phyloP scores from a whole-genome alignment of 2,329 filamentous ascomycete species.

The Cordyceps cateniannulata region DNA sequence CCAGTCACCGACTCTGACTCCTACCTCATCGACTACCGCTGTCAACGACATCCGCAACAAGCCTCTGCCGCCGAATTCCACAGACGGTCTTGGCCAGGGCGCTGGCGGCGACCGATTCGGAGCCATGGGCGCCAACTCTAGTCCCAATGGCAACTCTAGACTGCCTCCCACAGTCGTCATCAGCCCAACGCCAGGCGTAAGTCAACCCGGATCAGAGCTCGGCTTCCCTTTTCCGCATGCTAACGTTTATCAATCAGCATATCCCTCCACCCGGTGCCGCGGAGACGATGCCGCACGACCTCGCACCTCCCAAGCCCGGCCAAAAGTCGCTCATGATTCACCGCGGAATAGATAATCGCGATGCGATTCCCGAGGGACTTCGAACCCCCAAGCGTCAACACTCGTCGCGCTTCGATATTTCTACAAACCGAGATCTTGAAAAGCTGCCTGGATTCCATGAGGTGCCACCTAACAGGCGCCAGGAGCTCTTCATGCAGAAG shows the following conservation, averaged over 20 bases:
- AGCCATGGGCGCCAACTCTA: constrained; percentile 26
- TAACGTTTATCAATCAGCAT: constrained; percentile 53
- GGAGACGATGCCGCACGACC: constrained; percentile 96
- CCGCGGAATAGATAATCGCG: constrained; percentile 81
- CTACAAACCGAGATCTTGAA: constrained; percentile 90
- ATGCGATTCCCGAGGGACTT: constrained; percentile 83
- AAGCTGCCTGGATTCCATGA: constrained; percentile 98
- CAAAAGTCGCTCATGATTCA: constrained; percentile 85
- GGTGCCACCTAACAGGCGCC: constrained; percentile 86
- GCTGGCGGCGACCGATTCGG: constrained; percentile 37
- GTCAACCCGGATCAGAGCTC: constrained; percentile 22
- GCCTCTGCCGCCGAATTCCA: constrained; percentile 56
- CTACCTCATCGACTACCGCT: constrained; percentile 82
- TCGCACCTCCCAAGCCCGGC: constrained; percentile 86
- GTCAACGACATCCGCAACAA: constrained; percentile 83
- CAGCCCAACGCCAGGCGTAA: constrained; percentile 86
- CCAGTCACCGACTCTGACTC: constrained; percentile 63
- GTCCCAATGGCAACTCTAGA: constrained; percentile 31
- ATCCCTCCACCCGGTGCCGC: constrained; percentile 85
- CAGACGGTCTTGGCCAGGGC: constrained; percentile 27
- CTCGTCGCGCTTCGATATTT: constrained; percentile 96
- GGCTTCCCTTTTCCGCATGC: neutral
- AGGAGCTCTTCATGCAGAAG: constrained; percentile 99
- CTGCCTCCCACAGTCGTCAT: constrained; percentile 86
- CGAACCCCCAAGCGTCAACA: constrained; percentile 94